phyloP scores from a whole-genome alignment of 495 filamentous ascomycete genomes.

The Penicillium parvum region DNA sequence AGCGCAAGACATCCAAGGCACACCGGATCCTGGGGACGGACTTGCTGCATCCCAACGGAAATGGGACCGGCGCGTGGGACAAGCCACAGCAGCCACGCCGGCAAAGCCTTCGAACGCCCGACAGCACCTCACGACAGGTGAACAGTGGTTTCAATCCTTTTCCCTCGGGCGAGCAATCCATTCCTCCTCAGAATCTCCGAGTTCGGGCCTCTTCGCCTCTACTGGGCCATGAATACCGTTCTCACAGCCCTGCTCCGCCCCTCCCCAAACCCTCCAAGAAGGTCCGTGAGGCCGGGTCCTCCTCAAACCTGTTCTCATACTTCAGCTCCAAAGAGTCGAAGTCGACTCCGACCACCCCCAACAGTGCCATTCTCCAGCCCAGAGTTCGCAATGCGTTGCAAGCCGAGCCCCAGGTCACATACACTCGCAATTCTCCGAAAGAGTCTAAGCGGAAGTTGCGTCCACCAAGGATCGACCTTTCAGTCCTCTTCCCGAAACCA shows the following conservation, averaged over 20 bases:
- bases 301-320: constrained; percentile 34
- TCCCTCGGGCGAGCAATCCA: constrained; percentile 18
- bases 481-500: constrained; percentile 45
- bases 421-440: constrained; percentile 24
- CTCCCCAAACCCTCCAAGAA: constrained; percentile 28
- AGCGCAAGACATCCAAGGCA: constrained; percentile 31
- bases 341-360: constrained; percentile 9
- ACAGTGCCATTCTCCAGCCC: constrained; percentile 18
- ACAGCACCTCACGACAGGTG: constrained; percentile 20
- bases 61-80: constrained; percentile 15
- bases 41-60: constrained; percentile 21
- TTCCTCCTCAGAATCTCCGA: constrained; percentile 31
- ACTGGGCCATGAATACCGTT: constrained; percentile 35
- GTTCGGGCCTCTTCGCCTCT: constrained; percentile 44
- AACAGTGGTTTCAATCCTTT: constrained; percentile 24
- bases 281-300: constrained; percentile 35
- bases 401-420: constrained; percentile 23
- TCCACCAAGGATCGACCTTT: constrained; percentile 42
- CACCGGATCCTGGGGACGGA: constrained; percentile 39
- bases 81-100: constrained; percentile 21
- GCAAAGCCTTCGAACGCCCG: constrained; percentile 30
- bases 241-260: constrained; percentile 22
- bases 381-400: constrained; percentile 20
- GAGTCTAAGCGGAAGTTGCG: constrained; percentile 41
- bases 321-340: constrained; percentile 30